Evolutionary conservation across 176 grass and related monocot species (phyloP).

Genomic region (Stipa capillata): DNA sequence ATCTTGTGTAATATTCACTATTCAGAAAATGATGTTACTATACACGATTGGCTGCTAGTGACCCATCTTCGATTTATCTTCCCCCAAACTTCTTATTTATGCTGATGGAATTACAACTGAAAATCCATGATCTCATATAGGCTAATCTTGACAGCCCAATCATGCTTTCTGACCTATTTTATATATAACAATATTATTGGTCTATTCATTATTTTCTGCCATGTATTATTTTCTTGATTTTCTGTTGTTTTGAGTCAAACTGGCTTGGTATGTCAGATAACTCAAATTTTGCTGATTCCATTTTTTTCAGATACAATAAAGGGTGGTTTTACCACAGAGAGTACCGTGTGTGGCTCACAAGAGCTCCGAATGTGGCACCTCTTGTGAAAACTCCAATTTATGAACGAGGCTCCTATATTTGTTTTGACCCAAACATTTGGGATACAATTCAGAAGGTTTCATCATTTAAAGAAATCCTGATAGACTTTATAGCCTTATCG

Average conservation of each 20-base stretch:
- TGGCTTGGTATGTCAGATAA: background rate
- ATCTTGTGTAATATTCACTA: background rate
- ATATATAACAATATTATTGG: background rate
- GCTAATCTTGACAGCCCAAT: background rate
- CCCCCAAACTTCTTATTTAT: background rate
- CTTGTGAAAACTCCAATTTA: conserved; percentile 57
- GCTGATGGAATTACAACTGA: background rate
- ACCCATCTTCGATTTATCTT: background rate
- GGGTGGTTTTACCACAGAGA: conserved; percentile 97
- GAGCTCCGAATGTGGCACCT: conserved; percentile 49
- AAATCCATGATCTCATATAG: background rate
- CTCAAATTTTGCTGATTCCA: background rate
- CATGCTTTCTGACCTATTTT: background rate
- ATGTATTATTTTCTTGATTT: background rate
- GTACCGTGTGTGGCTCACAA: conserved; percentile 63
- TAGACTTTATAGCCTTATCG: background rate
- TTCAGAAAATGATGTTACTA: no score
- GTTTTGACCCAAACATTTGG: conserved; percentile 71
- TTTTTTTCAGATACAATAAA: conserved; percentile 50
- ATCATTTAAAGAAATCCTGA: background rate
- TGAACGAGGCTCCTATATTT: conserved; percentile 62
- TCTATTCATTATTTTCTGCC: background rate
- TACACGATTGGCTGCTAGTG: background rate
- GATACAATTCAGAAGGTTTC: conserved; percentile 60
- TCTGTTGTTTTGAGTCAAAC: background rate